Evolutionary conservation across 1,284 basidiomycete species (phyloP), one percentile per base, ranked within the genome.

Genomic region (Athelia psychrophila): DNA sequence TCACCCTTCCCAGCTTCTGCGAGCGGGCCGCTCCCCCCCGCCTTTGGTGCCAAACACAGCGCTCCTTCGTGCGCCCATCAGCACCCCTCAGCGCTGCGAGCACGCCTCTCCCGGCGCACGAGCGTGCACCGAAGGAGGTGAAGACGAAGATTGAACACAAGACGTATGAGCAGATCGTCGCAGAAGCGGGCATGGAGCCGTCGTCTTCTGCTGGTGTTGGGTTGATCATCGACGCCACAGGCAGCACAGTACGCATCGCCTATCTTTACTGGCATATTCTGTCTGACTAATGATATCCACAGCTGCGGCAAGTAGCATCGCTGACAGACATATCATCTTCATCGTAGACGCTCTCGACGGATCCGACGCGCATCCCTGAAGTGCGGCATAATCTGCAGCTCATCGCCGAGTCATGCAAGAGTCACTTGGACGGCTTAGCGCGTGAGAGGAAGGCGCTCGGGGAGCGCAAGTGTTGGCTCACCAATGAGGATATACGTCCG

Each of bases 91-190:
- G 81, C 2, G 64, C 75, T 50, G 67, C 80, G 3, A 69, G 72
- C 2, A 75, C 77, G 2, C 73, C 76, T 2, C 78, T 97, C 20
- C 81, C 80, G 6, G 70, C 80, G 2, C 60, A 76, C 16, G 95
- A 98, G 59, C 75, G 78, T 50, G 74, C 77, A 15, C 86, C 91
- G 18, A 91, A 83, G 75, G 93, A 89, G 65, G 77, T 84, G 54
- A 97, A 94, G 71, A 83, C 81, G 24, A 91, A 84, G 68, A 76
- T 95, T 23, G 86, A 94, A 64, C 93, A 96, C 73, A 95, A 95
- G 76, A 94, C 93, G 0, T 98, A 97, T 64, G 95, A 98, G 67
- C 84, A 98, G 68, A 91, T 98, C 51, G 67, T 98, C 44, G 88
- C 89, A 2, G 94, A 95, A 65, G 85, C 88, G 19, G 90, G 88